Evolutionary conservation across 2,329 filamentous ascomycete genomes (phyloP), one percentile per base, ranked within the genome.

Genomic region (Aureobasidium sp.): DNA sequence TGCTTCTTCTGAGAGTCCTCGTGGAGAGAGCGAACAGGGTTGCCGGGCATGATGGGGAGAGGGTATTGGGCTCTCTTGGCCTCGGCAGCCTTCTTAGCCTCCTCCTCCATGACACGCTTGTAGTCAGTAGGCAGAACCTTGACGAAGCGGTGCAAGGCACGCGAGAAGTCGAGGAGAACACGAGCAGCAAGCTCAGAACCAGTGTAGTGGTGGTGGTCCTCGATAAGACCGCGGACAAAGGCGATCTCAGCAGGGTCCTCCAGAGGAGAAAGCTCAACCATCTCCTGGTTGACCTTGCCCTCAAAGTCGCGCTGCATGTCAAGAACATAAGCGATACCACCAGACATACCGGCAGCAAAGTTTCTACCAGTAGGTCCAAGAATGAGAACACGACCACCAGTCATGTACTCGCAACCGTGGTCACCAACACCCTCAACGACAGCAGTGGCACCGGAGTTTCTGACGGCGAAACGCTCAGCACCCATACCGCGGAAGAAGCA

Each of bases 371-470:
- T 96, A 70, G 84, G 85, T 62, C 93, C 93, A 51, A 97, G 83
- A 70, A 96, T 83, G 66, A 97, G 79, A 55, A 97, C 82, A 72
- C 92, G 90, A 72, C 93, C 93, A 73, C 93, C 93, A 70, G 93
- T 97, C 93, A 97, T 97, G 83, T 97, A 97, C 81, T 97, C 93
- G 73, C 92, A 97, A 65, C 91, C 90, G 74, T 97, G 93, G 75
- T 97, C 93, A 81, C 93, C 93, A 66, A 96, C 85, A 77, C 93
- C 93, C 77, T 97, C 93, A 65, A 97, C 92, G 66, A 97, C 90
- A n/a, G 93, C 91, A 32, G 88, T 96, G 55, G 90, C 93, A 77
- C 93, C 93, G 1, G 93, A 97, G 81, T 97, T 97, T 68, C 93
- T 89, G 67, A 97, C 93, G 64, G 91, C 92, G 74, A 97, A 97